These are phyloP conservation scores for Rhodotorula glutinis DNA, from an alignment of 1,284 basidiomycete species.

Conservation along the genomic window DNA sequence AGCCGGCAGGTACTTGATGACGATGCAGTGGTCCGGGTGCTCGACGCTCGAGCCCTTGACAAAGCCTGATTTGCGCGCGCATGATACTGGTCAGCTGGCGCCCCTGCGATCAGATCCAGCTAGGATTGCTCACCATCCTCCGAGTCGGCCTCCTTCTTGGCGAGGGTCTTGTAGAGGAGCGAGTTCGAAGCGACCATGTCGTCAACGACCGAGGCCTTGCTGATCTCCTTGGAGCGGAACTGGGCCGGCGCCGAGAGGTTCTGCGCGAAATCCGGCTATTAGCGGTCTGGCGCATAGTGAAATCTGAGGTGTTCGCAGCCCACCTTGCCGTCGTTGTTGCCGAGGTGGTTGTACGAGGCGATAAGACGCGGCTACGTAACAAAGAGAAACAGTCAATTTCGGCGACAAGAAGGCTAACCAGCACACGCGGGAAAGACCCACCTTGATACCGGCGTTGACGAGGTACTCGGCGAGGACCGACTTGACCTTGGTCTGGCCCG, in stretches of 20 bases:
- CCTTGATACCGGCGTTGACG: slow-evolving; percentile 96
- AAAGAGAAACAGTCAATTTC: not conserved
- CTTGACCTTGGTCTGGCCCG: slow-evolving; percentile 53
- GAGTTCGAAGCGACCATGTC: slow-evolving; percentile 94
- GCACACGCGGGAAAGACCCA: not conserved
- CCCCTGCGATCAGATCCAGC: no score
- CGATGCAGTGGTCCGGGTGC: slow-evolving; percentile 92
- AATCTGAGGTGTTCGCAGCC: no score
- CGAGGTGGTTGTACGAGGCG: slow-evolving; percentile 91
- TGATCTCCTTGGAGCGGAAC: slow-evolving; percentile 91
- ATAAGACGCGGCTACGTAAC: slow-evolving; percentile 17
- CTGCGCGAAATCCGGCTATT: not conserved
- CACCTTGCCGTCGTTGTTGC: slow-evolving; percentile 82
- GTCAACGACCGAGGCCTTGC: slow-evolving; percentile 80
- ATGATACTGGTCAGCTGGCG: not conserved
- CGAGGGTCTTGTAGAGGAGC: slow-evolving; percentile 77
- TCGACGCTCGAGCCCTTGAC: slow-evolving; percentile 63
- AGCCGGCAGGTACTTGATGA: slow-evolving; percentile 61
- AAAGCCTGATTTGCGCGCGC: slow-evolving; percentile 6
- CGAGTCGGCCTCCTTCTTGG: slow-evolving; percentile 41
- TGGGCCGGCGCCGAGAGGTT: slow-evolving; percentile 57
- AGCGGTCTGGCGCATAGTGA: no score
- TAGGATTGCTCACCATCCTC: slow-evolving; percentile 12
- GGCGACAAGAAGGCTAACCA: not conserved
- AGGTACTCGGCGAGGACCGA: slow-evolving; percentile 88